Percentiles rank a stretch among this genome's conserved stretches.
phyloP scores from a whole-genome alignment of 2,329 filamentous ascomycete species.

The Trichoderma sp. region DNA sequence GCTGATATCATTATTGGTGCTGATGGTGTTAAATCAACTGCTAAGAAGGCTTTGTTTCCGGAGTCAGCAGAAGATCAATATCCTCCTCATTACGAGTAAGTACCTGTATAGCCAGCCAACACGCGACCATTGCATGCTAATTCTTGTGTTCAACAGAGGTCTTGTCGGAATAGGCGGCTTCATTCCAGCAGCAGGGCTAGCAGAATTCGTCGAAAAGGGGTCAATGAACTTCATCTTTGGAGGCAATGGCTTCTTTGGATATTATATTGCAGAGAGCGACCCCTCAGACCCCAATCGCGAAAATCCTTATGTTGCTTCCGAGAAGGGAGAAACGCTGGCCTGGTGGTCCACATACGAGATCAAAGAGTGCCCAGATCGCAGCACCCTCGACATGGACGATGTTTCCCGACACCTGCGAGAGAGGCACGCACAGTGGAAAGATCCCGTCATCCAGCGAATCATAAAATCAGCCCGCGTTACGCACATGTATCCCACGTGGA shows the following conservation, averaged over 20 bases:
- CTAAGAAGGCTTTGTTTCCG: conserved; percentile 34
- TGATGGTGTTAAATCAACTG: conserved; percentile 33
- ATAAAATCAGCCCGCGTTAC: conserved; percentile 25
- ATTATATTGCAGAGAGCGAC: conserved; percentile 31
- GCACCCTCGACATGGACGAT: conserved; percentile 30
- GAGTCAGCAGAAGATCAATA: conserved; percentile 32
- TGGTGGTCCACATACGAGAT: conserved; percentile 35
- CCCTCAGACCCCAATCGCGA: conserved; percentile 30
- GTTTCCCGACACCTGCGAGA: conserved; percentile 31
- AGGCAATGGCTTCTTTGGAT: conserved; percentile 35
- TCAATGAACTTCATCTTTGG: conserved; percentile 35
- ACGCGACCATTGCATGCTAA: not conserved
- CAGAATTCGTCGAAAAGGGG: conserved; percentile 30
- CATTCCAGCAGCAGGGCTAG: conserved; percentile 28
- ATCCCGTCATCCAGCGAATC: conserved; percentile 31
- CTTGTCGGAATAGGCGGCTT: conserved; percentile 34
- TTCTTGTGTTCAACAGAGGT: conserved; percentile 17
- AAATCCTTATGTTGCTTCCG: conserved; percentile 31
- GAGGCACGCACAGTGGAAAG: conserved; percentile 31
- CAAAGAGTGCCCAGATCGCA: conserved; percentile 30
- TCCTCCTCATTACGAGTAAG: conserved; percentile 36
- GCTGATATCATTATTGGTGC: conserved; percentile 37
- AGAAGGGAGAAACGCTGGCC: conserved; percentile 30
- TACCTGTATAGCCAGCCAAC: not conserved
- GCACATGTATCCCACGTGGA: conserved; percentile 35